Evolutionary conservation across 1,139 yeast genomes (phyloP).

Genomic region (Geotrichum histeridarum): DNA sequence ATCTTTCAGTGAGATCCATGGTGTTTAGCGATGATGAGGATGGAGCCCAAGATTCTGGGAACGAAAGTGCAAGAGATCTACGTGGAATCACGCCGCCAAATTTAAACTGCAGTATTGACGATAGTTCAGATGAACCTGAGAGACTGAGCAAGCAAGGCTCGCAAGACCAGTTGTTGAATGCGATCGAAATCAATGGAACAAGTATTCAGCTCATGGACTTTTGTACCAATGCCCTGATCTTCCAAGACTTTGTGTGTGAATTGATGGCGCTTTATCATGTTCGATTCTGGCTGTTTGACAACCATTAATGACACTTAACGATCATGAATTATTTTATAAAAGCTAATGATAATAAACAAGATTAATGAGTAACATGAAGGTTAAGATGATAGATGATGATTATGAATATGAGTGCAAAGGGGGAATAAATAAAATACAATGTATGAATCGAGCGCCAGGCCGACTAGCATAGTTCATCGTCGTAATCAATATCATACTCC

Average conservation of each 20-base stretch:
- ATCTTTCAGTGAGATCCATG: not conserved
- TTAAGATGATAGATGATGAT: not conserved
- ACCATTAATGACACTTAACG: not conserved
- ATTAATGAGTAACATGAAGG: not conserved
- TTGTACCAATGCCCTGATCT: conserved; percentile 14
- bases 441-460: no score
- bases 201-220: not conserved
- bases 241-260: conserved; percentile 17
- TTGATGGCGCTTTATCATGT: conserved; percentile 16
- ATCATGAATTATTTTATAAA: not conserved
- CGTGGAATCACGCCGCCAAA: not conserved
- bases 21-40: not conserved
- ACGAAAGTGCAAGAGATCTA: not conserved
- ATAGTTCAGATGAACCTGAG: no score
- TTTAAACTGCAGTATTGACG: no score
- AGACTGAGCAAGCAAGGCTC: no score
- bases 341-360: not conserved
- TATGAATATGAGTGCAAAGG: no score
- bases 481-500: conserved; percentile 19
- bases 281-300: conserved; percentile 10
- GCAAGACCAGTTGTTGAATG: no score
- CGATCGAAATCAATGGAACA: no score
- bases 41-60: not conserved
- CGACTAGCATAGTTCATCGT: not conserved
- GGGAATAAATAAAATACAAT: no score